Conservation (phyloP, 768 basidiomycete genomes). For the Termitomyces sp. region DNA sequence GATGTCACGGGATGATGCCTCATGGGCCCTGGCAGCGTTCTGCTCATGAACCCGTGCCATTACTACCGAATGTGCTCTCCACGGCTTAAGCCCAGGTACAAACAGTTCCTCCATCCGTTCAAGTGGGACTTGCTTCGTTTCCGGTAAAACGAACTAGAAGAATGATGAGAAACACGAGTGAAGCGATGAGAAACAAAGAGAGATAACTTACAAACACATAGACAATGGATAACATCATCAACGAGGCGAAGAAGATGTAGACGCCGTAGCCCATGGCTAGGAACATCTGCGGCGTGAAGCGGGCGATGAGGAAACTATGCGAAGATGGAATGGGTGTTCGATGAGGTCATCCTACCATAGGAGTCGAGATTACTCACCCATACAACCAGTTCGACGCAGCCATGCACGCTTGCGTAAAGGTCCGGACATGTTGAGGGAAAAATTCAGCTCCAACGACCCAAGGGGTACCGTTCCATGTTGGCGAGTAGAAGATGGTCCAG, state of each 20-base stretch:
- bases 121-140: slow-evolving; percentile 37
- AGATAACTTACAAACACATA: slow-evolving; percentile 28
- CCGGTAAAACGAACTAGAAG: slow-evolving; percentile 31
- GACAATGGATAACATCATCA: slow-evolving; percentile 30
- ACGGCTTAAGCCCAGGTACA: slow-evolving; percentile 27
- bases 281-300: slow-evolving; percentile 38
- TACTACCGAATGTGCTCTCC: slow-evolving; percentile 30
- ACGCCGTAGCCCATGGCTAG: slow-evolving; percentile 32
- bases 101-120: slow-evolving; percentile 42
- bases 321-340: not conserved
- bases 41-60: slow-evolving; percentile 23
- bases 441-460: slow-evolving; percentile 44
- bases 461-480: slow-evolving; percentile 43
- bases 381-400: slow-evolving; percentile 35
- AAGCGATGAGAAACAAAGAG: not conserved
- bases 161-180: not conserved
- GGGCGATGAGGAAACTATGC: slow-evolving; percentile 29
- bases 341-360: not conserved
- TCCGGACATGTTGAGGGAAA: slow-evolving; percentile 38
- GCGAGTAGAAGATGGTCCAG: slow-evolving; percentile 34
- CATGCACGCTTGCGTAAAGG: slow-evolving; percentile 34
- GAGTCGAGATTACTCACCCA: slow-evolving; percentile 14
- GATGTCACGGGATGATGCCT: slow-evolving; percentile 5
- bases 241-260: slow-evolving; percentile 32
- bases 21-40: slow-evolving; percentile 6